Evolutionary conservation across 345 rosid species (phyloP).

Genomic region (Hypericum perforatum): DNA sequence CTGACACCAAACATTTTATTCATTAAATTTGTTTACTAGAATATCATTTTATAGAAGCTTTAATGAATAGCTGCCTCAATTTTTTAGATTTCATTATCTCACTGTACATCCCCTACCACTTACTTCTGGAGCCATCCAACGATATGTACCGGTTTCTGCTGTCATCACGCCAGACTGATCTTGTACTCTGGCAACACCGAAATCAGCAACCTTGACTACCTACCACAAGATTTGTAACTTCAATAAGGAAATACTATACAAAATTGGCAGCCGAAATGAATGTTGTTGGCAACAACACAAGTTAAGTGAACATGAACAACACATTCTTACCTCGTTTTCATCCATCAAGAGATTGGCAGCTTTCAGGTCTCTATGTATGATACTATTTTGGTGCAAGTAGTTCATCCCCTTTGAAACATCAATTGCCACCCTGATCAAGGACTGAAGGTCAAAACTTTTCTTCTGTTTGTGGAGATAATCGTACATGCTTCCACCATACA

Average conservation of each 20-base stretch:
- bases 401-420: constrained; percentile 64
- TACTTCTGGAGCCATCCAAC: constrained; percentile 62
- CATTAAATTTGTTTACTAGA: background rate
- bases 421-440: constrained; percentile 50
- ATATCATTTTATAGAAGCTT: constrained; percentile 2
- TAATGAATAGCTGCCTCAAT: background rate
- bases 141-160: constrained; percentile 53
- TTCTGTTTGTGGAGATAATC: constrained; percentile 52
- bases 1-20: background rate
- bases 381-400: constrained; percentile 51
- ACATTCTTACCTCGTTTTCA: constrained; percentile 48
- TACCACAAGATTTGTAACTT: constrained; percentile 14
- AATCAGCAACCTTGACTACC: constrained; percentile 52
- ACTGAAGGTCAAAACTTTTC: constrained; percentile 35
- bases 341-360: constrained; percentile 66
- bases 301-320: constrained; percentile 3
- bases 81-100: constrained; percentile 1
- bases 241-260: background rate
- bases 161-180: constrained; percentile 51
- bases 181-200: constrained; percentile 46
- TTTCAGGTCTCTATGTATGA: constrained; percentile 52
- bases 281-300: constrained; percentile 5
- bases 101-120: constrained; percentile 10
- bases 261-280: background rate
- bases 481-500: constrained; percentile 62